Evolutionary conservation across 768 basidiomycete species (phyloP).

Genomic region (Ephemerocybe angulata): DNA sequence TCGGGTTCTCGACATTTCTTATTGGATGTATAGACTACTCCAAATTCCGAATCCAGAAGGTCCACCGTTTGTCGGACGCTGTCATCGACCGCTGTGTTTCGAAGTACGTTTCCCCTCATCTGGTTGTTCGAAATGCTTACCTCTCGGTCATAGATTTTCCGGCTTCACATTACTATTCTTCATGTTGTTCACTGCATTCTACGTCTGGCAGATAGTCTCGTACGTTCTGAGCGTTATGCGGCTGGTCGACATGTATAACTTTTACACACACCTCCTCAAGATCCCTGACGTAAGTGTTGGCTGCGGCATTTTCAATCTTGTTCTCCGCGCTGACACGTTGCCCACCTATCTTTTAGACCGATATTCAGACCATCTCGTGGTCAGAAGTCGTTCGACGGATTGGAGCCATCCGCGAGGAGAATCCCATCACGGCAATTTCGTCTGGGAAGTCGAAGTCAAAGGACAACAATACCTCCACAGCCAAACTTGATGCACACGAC

Average conservation of each 20-base stretch:
- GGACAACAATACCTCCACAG: constrained; percentile 60
- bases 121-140: constrained; percentile 2
- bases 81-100: constrained; percentile 82
- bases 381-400: constrained; percentile 90
- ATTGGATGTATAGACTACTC: constrained; percentile 94
- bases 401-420: constrained; percentile 84
- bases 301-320: not conserved
- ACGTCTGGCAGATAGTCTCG: constrained; percentile 80
- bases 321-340: constrained; percentile 1
- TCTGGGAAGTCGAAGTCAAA: constrained; percentile 51
- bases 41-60: constrained; percentile 62
- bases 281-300: constrained; percentile 77
- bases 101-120: constrained; percentile 47
- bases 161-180: constrained; percentile 84
- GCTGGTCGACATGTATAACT: constrained; percentile 92
- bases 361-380: constrained; percentile 98
- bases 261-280: constrained; percentile 90
- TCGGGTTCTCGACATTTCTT: constrained; percentile 96
- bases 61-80: constrained; percentile 72
- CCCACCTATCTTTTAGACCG: constrained; percentile 53
- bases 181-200: constrained; percentile 81
- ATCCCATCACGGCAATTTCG: constrained; percentile 86
- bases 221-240: constrained; percentile 73
- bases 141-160: constrained; percentile 55
- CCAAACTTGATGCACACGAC: constrained; percentile 95